These are phyloP conservation scores for Aspergillus biplanus DNA, from an alignment of 495 filamentous ascomycete genomes.

Conservation along the genomic window DNA sequence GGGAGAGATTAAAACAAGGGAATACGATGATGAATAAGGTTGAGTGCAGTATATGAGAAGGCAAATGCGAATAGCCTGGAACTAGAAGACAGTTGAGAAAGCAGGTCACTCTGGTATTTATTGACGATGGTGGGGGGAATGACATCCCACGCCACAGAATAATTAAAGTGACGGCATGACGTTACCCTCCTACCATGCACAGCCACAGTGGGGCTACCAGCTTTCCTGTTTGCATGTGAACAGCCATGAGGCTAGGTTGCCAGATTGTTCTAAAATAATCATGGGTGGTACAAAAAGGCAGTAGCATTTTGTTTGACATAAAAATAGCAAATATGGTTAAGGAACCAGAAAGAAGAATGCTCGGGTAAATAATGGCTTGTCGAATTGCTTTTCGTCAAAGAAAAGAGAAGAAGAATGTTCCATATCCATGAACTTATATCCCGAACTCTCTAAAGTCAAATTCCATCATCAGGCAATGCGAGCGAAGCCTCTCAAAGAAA, in stretches of 20 bases:
- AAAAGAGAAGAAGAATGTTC: no score
- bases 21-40: background rate
- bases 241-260: constrained; percentile 3
- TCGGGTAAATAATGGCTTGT: background rate
- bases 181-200: constrained; percentile 15
- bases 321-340: constrained; percentile 13
- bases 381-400: no score
- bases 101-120: constrained; percentile 17
- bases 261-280: background rate
- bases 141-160: constrained; percentile 15
- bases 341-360: constrained; percentile 9
- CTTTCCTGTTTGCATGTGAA: constrained; percentile 12
- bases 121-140: background rate
- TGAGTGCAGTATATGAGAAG: background rate
- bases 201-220: constrained; percentile 28
- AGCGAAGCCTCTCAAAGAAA: constrained; percentile 13
- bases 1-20: background rate
- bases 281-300: constrained; percentile 7
- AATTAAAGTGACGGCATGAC: constrained; percentile 20
- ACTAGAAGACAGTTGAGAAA: constrained; percentile 3
- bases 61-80: background rate
- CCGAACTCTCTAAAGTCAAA: background rate
- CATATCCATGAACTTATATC: background rate
- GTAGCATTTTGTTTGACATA: constrained; percentile 18
- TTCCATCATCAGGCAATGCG: background rate